Percentiles rank a stretch among this genome's conserved stretches.
phyloP scores from a whole-genome alignment of 179 eudicot genomes.

The Beta corolliflora region DNA sequence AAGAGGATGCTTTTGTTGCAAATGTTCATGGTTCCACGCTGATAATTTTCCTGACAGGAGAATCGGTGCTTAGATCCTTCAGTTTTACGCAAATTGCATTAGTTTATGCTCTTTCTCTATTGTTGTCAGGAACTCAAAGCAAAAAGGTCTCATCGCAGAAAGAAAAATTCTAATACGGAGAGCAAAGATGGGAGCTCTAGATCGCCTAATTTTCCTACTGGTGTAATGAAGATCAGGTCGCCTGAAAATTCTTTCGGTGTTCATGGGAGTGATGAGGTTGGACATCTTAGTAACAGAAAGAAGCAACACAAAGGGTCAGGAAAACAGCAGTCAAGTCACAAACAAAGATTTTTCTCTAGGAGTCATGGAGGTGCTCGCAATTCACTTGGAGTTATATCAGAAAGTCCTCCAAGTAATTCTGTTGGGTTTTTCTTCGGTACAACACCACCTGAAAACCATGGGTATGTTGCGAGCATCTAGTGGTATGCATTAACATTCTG shows the following conservation, averaged over 20 bases:
- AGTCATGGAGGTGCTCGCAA: slow-evolving; percentile 59
- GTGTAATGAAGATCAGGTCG: slow-evolving; percentile 29
- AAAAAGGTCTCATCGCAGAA: slow-evolving; percentile 56
- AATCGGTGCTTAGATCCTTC: not conserved
- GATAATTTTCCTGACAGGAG: not conserved
- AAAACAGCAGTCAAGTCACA: slow-evolving; percentile 56
- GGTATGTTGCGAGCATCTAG: slow-evolving; percentile 47
- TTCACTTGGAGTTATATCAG: slow-evolving; percentile 57
- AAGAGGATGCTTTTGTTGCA: not conserved
- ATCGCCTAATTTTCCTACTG: slow-evolving; percentile 36
- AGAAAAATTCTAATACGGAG: slow-evolving; percentile 38
- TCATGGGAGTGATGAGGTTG: slow-evolving; percentile 46
- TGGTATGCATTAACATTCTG: not conserved
- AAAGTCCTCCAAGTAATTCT: slow-evolving; percentile 91
- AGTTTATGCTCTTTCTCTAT: slow-evolving; percentile 15
- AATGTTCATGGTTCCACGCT: not conserved
- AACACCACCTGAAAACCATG: slow-evolving; percentile 84
- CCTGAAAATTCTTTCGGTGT: slow-evolving; percentile 45
- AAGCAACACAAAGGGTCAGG: slow-evolving; percentile 66
- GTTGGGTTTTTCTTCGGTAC: slow-evolving; percentile 93
- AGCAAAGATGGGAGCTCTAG: slow-evolving; percentile 51
- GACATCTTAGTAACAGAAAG: slow-evolving; percentile 47
- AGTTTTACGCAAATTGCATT: not conserved
- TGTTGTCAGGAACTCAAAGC: slow-evolving; percentile 68
- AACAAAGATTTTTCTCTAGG: slow-evolving; percentile 68